Percentiles rank a stretch among this genome's conserved stretches.
phyloP scores from a whole-genome alignment of 805 yeast species.

The Saccharomycopsis sp. region DNA sequence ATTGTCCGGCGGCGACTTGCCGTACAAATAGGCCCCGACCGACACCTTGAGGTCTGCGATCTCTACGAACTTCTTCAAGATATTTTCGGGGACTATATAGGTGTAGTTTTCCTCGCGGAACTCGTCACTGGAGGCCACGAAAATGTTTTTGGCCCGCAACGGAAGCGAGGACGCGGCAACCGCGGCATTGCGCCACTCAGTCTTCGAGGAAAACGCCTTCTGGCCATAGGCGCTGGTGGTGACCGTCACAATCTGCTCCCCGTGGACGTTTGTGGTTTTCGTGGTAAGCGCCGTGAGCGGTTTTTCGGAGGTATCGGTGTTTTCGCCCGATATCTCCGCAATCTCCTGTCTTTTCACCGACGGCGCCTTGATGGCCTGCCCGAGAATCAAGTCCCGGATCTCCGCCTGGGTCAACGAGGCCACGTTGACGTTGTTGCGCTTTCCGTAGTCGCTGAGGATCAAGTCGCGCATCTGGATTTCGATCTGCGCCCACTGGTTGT shows the following conservation, averaged over 20 bases:
- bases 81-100: slow-evolving; percentile 75
- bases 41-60: slow-evolving; percentile 77
- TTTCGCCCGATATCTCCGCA: slow-evolving; percentile 50
- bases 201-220: slow-evolving; percentile 69
- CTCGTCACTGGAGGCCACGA: slow-evolving; percentile 60
- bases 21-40: slow-evolving; percentile 76
- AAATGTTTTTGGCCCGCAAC: slow-evolving; percentile 67
- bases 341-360: slow-evolving; percentile 73
- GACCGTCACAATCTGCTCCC: slow-evolving; percentile 91
- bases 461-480: slow-evolving; percentile 85
- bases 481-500: slow-evolving; percentile 87
- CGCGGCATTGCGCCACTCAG: slow-evolving; percentile 89
- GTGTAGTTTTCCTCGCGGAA: slow-evolving; percentile 53
- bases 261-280: slow-evolving; percentile 83
- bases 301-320: slow-evolving; percentile 34
- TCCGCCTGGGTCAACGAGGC: slow-evolving; percentile 88
- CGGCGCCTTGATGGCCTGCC: slow-evolving; percentile 90
- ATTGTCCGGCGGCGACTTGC: slow-evolving; percentile 69
- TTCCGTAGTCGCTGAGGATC: slow-evolving; percentile 77
- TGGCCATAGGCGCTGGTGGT: slow-evolving; percentile 88
- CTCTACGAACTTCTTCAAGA: slow-evolving; percentile 69
- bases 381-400: slow-evolving; percentile 86
- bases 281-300: slow-evolving; percentile 74
- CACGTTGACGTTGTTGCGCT: slow-evolving; percentile 77
- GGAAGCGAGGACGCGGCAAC: slow-evolving; percentile 69